Percentiles rank a stretch among this genome's conserved stretches.
Conservation (phyloP, 345 rosid genomes). For the Gossypium herbaceum region DNA sequence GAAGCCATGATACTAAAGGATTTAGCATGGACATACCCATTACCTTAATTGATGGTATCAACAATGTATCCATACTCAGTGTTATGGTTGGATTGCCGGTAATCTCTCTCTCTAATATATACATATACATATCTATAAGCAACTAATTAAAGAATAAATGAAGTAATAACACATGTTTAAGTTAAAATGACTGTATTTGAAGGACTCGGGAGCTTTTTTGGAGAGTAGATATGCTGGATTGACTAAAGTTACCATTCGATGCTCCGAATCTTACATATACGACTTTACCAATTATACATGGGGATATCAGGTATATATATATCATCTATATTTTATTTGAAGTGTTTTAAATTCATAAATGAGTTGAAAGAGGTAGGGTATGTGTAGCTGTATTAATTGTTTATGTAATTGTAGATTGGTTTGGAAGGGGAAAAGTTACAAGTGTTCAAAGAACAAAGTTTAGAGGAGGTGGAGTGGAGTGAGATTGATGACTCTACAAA, state of each 20-base stretch:
- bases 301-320: constrained; percentile 63
- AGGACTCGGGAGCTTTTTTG: constrained; percentile 82
- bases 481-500: constrained; percentile 27
- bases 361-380: background rate
- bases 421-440: constrained; percentile 60
- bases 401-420: constrained; percentile 44
- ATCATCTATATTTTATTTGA: background rate
- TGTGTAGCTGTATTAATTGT: too few species aligned
- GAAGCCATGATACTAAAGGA: constrained; percentile 48
- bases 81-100: constrained; percentile 93
- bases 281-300: constrained; percentile 46
- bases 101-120: constrained; percentile 1
- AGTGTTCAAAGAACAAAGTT: constrained; percentile 31
- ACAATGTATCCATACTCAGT: constrained; percentile 70
- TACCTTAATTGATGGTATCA: constrained; percentile 39
- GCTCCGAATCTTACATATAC: constrained; percentile 24
- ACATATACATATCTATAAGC: background rate
- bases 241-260: constrained; percentile 38
- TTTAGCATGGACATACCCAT: constrained; percentile 46
- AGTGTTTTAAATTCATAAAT: too few species aligned
- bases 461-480: constrained; percentile 47
- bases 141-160: background rate
- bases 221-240: constrained; percentile 59
- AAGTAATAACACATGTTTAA: background rate
- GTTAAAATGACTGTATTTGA: background rate